A percentile compares a stretch with the other conserved stretches of the same genome.
Evolutionary conservation across 768 basidiomycete species (phyloP).

Genomic region (Auricularia sp.): DNA sequence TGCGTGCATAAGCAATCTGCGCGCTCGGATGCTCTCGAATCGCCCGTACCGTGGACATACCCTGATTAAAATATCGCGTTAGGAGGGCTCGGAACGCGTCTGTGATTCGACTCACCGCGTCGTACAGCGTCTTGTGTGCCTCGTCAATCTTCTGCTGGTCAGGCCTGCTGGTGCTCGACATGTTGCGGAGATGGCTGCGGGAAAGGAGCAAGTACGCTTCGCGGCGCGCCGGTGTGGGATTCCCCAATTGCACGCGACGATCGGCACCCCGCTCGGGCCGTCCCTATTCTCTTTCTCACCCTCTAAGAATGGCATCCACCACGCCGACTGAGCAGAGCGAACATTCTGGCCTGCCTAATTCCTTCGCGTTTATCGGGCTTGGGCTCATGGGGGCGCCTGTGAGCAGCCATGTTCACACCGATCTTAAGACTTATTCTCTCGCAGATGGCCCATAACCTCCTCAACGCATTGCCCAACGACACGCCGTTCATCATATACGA

Average conservation of each 20-base stretch:
- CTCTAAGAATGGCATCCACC: background rate
- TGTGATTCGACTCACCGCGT: background rate
- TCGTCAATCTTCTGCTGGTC: slow-evolving; percentile 5
- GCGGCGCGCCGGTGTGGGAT: too few relatives aligned
- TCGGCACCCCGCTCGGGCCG: background rate
- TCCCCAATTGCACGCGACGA: background rate
- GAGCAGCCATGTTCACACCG: slow-evolving; percentile 5
- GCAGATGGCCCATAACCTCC: too few relatives aligned
- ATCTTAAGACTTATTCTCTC: background rate
- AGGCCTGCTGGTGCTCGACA: background rate
- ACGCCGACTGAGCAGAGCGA: too few relatives aligned
- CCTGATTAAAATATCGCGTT: too few relatives aligned
- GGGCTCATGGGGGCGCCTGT: slow-evolving; percentile 9
- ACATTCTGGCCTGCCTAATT: slow-evolving; percentile 3
- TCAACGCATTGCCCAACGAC: too few relatives aligned
- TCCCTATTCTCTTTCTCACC: background rate
- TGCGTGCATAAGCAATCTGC: too few relatives aligned
- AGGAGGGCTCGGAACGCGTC: background rate
- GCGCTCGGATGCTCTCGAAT: too few relatives aligned
- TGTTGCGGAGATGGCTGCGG: too few relatives aligned
- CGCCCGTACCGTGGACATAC: too few relatives aligned
- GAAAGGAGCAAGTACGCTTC: too few relatives aligned
- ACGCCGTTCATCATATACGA: too few relatives aligned
- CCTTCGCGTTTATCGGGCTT: slow-evolving; percentile 7
- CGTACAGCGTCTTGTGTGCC: background rate